Conservation (phyloP, 805 yeast genomes). For the Metschnikowia sp. region DNA sequence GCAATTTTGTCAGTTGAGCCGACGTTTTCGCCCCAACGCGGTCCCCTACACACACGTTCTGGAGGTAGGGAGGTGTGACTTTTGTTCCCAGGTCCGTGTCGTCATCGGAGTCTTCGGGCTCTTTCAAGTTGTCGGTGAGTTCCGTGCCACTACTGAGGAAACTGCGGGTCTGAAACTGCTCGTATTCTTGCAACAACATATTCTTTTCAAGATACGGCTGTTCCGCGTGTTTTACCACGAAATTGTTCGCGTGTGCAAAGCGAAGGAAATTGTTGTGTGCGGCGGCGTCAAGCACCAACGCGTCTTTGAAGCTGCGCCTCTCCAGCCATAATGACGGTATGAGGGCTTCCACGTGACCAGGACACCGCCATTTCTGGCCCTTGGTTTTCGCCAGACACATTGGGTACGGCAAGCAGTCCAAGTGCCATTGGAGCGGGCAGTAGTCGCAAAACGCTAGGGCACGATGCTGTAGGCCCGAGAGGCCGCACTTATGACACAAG, state of each 20-base stretch:
- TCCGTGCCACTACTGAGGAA: conserved; percentile 16
- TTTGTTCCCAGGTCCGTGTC: conserved; percentile 22
- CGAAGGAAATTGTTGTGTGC: conserved; percentile 33
- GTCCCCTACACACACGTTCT: conserved; percentile 26
- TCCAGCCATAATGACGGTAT: conserved; percentile 35
- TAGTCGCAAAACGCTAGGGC: conserved; percentile 75
- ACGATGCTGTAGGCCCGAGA: conserved; percentile 55
- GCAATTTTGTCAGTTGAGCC: conserved; percentile 9
- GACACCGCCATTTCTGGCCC: conserved; percentile 88
- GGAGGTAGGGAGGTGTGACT: conserved; percentile 36
- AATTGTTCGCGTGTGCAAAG: conserved; percentile 27
- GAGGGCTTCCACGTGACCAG: conserved; percentile 66
- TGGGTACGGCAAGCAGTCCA: conserved; percentile 82
- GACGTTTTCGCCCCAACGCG: conserved; percentile 34
- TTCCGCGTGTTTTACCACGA: conserved; percentile 31
- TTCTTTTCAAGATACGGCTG: conserved; percentile 27
- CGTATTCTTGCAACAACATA: conserved; percentile 29
- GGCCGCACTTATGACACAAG: conserved; percentile 73
- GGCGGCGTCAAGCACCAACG: conserved; percentile 51
- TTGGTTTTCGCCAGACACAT: conserved; percentile 66
- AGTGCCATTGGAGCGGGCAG: conserved; percentile 81
- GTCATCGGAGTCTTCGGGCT: conserved; percentile 21
- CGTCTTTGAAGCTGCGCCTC: conserved; percentile 49
- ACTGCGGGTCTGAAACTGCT: conserved; percentile 25
- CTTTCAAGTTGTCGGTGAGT: conserved; percentile 4